phyloP scores from a whole-genome alignment of 2,329 filamentous ascomycete genomes.

The Pseudogymnoascus sp. region DNA sequence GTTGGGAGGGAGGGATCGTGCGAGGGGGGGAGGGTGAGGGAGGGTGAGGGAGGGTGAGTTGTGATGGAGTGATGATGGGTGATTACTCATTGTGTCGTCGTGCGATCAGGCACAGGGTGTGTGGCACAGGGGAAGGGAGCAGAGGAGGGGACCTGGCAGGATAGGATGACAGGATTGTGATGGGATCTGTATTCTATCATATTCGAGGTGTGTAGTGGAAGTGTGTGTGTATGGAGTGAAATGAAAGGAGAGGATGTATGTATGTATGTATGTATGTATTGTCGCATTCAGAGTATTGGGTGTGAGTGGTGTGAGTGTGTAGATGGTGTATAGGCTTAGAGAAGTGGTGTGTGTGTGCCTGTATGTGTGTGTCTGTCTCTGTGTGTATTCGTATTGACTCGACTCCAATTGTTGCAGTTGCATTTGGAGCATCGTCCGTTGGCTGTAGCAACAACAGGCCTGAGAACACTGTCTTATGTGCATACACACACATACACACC shows the following conservation, averaged over 20 bases:
- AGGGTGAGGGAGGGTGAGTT: not conserved
- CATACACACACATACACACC: not conserved
- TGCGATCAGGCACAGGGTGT: not conserved
- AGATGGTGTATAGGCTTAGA: not conserved
- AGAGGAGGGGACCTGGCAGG: not conserved
- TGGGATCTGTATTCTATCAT: not conserved
- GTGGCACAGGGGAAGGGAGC: not conserved
- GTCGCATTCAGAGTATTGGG: not conserved
- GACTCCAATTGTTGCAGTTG: not conserved
- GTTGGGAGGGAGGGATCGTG: not conserved
- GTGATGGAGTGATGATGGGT: not conserved
- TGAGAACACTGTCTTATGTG: not conserved
- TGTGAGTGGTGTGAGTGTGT: not conserved
- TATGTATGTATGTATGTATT: not conserved
- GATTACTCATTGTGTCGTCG: not conserved
- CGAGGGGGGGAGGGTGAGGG: not conserved
- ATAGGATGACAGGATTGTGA: not conserved
- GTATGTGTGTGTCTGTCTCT: not conserved
- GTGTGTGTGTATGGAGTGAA: not conserved
- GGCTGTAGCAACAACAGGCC: not conserved
- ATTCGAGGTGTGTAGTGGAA: not conserved
- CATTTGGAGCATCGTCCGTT: not conserved
- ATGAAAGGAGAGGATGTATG: not conserved
- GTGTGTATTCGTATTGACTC: too few species aligned
- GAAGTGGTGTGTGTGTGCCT: not conserved